phyloP scores from a whole-genome alignment of 148 eudicot genomes.

The Diospyros lotus region DNA sequence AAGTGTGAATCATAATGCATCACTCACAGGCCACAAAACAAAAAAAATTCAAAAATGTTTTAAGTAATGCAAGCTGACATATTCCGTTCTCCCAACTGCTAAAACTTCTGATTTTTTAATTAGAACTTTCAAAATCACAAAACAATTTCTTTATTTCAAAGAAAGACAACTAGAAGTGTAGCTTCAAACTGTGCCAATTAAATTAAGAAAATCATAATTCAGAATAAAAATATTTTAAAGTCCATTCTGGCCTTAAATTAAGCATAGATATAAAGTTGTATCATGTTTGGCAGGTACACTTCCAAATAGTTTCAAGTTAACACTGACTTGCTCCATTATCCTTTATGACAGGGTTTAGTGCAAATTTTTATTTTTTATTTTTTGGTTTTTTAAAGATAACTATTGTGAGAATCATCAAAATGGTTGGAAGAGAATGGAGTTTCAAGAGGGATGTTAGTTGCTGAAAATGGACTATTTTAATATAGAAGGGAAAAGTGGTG shows the following conservation, averaged over 20 bases:
- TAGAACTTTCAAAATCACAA: conserved; percentile 3
- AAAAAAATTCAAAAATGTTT: not conserved
- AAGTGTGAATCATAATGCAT: not conserved
- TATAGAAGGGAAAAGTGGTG: not conserved
- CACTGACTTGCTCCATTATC: not conserved
- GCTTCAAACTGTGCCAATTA: not conserved
- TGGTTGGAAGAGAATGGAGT: not conserved
- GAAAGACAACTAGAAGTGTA: not conserved
- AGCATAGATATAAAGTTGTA: not conserved
- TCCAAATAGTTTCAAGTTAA: not conserved
- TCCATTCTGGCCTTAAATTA: not conserved
- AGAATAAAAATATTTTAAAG: not conserved
- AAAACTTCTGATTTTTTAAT: not conserved
- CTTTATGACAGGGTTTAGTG: not conserved
- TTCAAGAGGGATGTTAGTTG: not conserved
- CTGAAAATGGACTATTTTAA: not conserved
- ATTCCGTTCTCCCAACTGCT: not conserved
- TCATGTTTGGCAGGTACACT: not conserved
- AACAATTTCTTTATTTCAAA: not conserved
- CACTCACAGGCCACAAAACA: no score
- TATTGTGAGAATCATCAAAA: not conserved
- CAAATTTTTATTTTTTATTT: no score
- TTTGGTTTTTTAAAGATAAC: no score
- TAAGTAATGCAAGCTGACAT: not conserved
- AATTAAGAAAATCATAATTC: not conserved